Percentiles rank a stretch among this genome's conserved stretches.
Evolutionary conservation across 2,329 filamentous ascomycete species (phyloP).

Genomic region (Apiospora aurea): DNA sequence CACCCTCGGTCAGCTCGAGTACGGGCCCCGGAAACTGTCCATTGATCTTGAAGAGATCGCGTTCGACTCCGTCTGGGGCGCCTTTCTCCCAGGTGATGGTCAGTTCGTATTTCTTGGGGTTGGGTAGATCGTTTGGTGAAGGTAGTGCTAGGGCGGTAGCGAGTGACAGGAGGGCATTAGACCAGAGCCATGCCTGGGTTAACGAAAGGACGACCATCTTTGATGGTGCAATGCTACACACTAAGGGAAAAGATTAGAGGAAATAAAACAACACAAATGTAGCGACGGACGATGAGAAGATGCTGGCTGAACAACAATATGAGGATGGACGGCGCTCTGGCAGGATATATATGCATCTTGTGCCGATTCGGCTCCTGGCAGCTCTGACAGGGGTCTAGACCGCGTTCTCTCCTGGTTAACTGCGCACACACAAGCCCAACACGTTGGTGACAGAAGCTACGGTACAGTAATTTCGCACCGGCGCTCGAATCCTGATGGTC

Average conservation of each 20-base stretch:
- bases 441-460: background rate
- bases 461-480: background rate
- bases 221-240: background rate
- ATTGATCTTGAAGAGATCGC: conserved; percentile 46
- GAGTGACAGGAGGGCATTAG: conserved; percentile 13
- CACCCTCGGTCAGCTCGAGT: conserved; percentile 60
- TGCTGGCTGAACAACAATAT: background rate
- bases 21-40: conserved; percentile 67
- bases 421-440: background rate
- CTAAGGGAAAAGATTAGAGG: background rate
- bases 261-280: background rate
- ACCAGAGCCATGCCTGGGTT: conserved; percentile 5
- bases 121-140: background rate
- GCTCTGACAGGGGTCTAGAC: background rate
- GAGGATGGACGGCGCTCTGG: background rate
- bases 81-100: conserved; percentile 27
- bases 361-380: background rate
- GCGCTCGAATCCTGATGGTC: background rate
- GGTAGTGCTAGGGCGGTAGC: conserved; percentile 9
- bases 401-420: background rate
- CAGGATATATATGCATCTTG: conserved; percentile 9
- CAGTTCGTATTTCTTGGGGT: conserved; percentile 21
- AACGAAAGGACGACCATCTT: conserved; percentile 7
- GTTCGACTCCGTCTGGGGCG: conserved; percentile 26
- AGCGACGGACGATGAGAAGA: background rate